A percentile compares a stretch with the other conserved stretches of the same genome.
Conservation (phyloP, 2,329 filamentous ascomycete species). For the Talaromyces sp. region DNA sequence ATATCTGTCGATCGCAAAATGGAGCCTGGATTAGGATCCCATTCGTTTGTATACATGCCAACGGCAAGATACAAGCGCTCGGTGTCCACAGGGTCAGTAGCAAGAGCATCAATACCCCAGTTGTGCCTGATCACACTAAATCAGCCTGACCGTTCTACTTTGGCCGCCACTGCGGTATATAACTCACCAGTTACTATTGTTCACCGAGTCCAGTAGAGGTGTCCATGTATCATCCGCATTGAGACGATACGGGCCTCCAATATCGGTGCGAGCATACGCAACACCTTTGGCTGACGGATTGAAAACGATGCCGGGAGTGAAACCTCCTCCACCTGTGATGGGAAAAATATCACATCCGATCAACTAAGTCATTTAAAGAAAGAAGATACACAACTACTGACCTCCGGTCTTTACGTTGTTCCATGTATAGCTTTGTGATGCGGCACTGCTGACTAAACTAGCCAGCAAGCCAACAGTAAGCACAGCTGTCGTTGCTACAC, state of each 20-base stretch:
- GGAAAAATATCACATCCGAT: not conserved
- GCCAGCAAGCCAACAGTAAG: slow-evolving; percentile 13
- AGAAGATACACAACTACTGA: not conserved
- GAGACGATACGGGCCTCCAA: slow-evolving; percentile 56
- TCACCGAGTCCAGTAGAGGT: slow-evolving; percentile 50
- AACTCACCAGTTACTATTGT: slow-evolving; percentile 45
- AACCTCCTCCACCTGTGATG: slow-evolving; percentile 53
- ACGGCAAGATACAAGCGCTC: slow-evolving; percentile 54
- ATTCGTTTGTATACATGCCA: slow-evolving; percentile 59
- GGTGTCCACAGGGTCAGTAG: slow-evolving; percentile 49
- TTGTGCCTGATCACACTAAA: slow-evolving; percentile 40
- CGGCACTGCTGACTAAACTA: slow-evolving; percentile 17
- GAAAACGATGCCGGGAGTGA: slow-evolving; percentile 57
- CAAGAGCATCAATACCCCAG: slow-evolving; percentile 58
- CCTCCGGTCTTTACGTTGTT: slow-evolving; percentile 51
- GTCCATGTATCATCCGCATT: slow-evolving; percentile 57
- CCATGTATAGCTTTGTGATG: slow-evolving; percentile 38
- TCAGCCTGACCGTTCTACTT: slow-evolving; percentile 4
- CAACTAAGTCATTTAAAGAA: not conserved
- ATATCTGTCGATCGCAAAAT: slow-evolving; percentile 55
- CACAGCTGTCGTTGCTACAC: not conserved
- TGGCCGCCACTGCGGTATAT: not conserved
- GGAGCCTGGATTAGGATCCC: slow-evolving; percentile 56
- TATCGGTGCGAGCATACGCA: slow-evolving; percentile 57
- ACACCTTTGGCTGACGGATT: slow-evolving; percentile 47